Evolutionary conservation across 371 early-diverging fungal species (phyloP).

Genomic region (Circinella umbellata): DNA sequence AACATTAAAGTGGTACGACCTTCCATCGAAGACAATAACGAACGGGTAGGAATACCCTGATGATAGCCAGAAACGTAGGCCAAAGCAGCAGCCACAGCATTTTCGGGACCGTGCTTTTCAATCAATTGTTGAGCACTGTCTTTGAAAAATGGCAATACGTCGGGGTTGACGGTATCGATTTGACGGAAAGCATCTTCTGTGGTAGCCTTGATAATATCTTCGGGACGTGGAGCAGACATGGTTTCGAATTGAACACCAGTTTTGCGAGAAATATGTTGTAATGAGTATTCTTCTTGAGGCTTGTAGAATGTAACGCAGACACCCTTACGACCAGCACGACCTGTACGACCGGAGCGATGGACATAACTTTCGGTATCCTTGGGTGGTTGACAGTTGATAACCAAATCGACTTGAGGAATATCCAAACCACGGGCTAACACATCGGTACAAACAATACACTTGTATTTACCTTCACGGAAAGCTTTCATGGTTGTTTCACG

Average conservation of each 20-base stretch:
- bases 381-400: conserved; percentile 97
- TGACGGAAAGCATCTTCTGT: conserved; percentile 75
- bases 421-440: conserved; percentile 98
- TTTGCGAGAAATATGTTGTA: conserved; percentile 73
- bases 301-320: conserved; percentile 93
- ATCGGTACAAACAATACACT: conserved; percentile 91
- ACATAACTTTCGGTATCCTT: conserved; percentile 94
- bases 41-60: conserved; percentile 79
- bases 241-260: conserved; percentile 83
- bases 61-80: conserved; percentile 87
- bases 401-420: conserved; percentile 96
- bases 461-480: conserved; percentile 87
- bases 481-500: conserved; percentile 88
- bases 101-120: conserved; percentile 62
- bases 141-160: conserved; percentile 78
- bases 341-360: conserved; percentile 98
- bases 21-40: conserved; percentile 80
- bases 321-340: conserved; percentile 93
- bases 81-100: conserved; percentile 82
- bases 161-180: conserved; percentile 71
- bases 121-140: conserved; percentile 76
- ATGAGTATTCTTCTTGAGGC: conserved; percentile 78
- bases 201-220: conserved; percentile 83
- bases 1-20: conserved; percentile 81
- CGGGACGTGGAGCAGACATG: conserved; percentile 86